A percentile compares a stretch with the other conserved stretches of the same genome.
Evolutionary conservation across 202 grass and related monocot genomes (phyloP).

Genomic region (Schoenoplectus tabernaemontani): DNA sequence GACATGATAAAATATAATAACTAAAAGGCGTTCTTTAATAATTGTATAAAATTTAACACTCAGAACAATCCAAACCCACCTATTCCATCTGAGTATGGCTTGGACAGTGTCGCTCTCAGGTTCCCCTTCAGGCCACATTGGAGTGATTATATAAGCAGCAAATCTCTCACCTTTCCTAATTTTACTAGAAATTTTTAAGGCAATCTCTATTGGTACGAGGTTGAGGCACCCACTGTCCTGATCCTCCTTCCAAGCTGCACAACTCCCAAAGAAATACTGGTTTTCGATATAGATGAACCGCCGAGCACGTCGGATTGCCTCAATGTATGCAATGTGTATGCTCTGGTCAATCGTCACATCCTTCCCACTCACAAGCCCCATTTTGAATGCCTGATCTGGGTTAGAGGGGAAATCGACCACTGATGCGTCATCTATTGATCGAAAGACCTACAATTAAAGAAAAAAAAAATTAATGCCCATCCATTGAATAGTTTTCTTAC

Average conservation of each 20-base stretch:
- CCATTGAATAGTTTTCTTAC: neutral
- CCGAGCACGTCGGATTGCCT: constrained; percentile 69
- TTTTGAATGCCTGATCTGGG: constrained; percentile 26
- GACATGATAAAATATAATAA: neutral
- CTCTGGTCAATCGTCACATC: constrained; percentile 67
- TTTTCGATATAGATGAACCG: constrained; percentile 85
- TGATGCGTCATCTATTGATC: constrained; percentile 86
- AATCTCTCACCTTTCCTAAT: constrained; percentile 60
- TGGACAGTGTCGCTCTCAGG: constrained; percentile 47
- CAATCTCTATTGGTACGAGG: constrained; percentile 72
- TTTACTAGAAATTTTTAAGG: constrained; percentile 61
- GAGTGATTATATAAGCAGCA: constrained; percentile 58
- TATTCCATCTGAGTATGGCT: constrained; percentile 72
- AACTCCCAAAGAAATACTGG: constrained; percentile 95
- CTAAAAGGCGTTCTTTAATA: neutral
- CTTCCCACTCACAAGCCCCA: constrained; percentile 54
- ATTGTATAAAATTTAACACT: neutral
- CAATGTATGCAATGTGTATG: constrained; percentile 60
- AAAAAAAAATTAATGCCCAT: neutral
- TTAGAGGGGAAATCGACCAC: constrained; percentile 51
- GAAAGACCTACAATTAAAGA: constrained; percentile 35
- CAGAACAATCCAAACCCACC: neutral
- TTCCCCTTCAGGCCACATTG: constrained; percentile 82
- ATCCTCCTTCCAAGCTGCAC: constrained; percentile 54
- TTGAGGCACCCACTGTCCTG: constrained; percentile 57